phyloP scores from a whole-genome alignment of 2,329 filamentous ascomycete genomes.

The Alternaria panax region DNA sequence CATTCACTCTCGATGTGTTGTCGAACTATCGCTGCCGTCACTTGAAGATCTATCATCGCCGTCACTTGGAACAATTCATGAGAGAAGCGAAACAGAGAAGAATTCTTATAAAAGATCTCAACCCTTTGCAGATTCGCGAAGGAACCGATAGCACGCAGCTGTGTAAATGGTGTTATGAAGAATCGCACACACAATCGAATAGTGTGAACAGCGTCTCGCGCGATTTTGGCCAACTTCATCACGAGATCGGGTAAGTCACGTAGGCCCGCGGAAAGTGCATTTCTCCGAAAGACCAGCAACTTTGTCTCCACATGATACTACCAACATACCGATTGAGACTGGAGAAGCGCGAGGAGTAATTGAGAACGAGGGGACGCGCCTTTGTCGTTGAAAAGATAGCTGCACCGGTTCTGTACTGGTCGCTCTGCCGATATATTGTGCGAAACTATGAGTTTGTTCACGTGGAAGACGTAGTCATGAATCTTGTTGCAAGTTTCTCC shows the following conservation, averaged over 20 bases:
- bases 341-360: not conserved
- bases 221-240: not conserved
- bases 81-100: too few relatives aligned
- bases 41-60: too few relatives aligned
- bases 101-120: too few relatives aligned
- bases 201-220: not conserved
- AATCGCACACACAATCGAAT: not conserved
- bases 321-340: not conserved
- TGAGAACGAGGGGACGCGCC: not conserved
- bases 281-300: fast-evolving
- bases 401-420: too few relatives aligned
- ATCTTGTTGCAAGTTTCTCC: not conserved
- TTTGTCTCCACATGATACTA: not conserved
- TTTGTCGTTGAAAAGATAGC: not conserved
- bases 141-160: too few relatives aligned
- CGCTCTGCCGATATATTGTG: too few relatives aligned
- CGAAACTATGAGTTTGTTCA: too few relatives aligned
- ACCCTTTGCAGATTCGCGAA: too few relatives aligned
- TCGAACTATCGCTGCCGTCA: too few relatives aligned
- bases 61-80: too few relatives aligned
- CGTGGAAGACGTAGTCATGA: not conserved
- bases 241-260: fast-evolving
- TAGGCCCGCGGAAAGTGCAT: fast-evolving
- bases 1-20: too few relatives aligned
- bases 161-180: too few relatives aligned